Percentiles rank a stretch among this genome's conserved stretches.
Evolutionary conservation across 345 rosid species (phyloP).

Genomic region (Lumnitzera racemosa): DNA sequence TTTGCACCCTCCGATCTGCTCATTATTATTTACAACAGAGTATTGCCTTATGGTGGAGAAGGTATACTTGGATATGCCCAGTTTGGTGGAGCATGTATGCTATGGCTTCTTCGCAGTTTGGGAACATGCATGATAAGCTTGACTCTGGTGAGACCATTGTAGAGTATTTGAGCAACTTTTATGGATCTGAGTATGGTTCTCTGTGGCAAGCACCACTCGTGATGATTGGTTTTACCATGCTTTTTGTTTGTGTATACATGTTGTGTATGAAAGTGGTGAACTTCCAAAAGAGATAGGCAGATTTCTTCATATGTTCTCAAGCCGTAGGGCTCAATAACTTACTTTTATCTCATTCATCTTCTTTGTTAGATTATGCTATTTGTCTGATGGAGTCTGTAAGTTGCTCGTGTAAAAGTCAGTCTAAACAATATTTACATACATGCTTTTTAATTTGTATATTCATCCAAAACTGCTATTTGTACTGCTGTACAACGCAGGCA

Average conservation of each 20-base stretch:
- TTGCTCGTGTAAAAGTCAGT: too few relatives aligned
- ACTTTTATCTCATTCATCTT: too few relatives aligned
- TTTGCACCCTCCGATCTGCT: background rate
- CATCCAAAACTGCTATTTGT: too few relatives aligned
- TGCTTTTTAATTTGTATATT: too few relatives aligned
- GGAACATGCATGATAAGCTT: constrained; percentile 26
- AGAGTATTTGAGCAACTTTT: constrained; percentile 28
- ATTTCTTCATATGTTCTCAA: too few relatives aligned
- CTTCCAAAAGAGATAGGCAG: constrained; percentile 34
- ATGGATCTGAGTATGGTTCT: constrained; percentile 34
- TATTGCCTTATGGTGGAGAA: constrained; percentile 37
- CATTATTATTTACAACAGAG: constrained; percentile 19
- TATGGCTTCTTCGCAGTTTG: constrained; percentile 30
- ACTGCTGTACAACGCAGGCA: too few relatives aligned
- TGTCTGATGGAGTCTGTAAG: too few relatives aligned
- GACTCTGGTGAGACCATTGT: constrained; percentile 34
- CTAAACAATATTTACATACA: too few relatives aligned
- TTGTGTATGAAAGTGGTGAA: constrained; percentile 25
- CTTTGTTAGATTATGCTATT: too few relatives aligned
- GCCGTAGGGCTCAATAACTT: too few relatives aligned
- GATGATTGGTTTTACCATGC: constrained; percentile 19
- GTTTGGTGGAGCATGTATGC: constrained; percentile 41
- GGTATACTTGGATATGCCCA: constrained; percentile 35
- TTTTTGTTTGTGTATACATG: constrained; percentile 21
- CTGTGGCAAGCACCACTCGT: constrained; percentile 26